Conservation (phyloP, 371 early-diverging fungal species). For the Phascolomyces articulosus region DNA sequence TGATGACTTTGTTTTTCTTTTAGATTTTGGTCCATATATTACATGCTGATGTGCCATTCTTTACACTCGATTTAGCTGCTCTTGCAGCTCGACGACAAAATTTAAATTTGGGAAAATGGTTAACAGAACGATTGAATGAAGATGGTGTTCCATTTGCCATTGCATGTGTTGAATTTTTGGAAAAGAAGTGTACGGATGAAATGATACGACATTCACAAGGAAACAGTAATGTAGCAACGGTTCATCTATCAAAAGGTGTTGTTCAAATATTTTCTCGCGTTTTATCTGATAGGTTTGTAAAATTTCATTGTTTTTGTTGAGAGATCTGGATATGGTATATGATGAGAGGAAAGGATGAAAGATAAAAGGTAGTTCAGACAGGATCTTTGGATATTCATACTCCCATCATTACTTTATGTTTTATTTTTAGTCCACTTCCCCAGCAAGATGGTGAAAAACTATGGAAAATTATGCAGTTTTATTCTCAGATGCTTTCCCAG, state of each 20-base stretch:
- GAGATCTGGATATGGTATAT: no score
- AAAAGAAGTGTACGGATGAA: constrained; percentile 67
- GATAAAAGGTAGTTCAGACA: no score
- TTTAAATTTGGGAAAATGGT: constrained; percentile 87
- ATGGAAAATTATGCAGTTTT: constrained; percentile 36
- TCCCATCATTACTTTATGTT: no score
- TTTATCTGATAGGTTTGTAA: constrained; percentile 54
- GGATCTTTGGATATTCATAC: neutral
- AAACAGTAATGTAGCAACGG: constrained; percentile 33
- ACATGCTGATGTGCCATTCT: constrained; percentile 67
- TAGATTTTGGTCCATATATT: constrained; percentile 76
- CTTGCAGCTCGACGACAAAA: constrained; percentile 82
- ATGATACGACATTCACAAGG: constrained; percentile 40
- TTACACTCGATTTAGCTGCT: constrained; percentile 83
- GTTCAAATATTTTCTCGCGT: constrained; percentile 71
- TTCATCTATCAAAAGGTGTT: constrained; percentile 71
- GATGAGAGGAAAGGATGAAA: no score
- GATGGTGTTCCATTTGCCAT: constrained; percentile 70
- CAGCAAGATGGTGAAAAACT: constrained; percentile 37
- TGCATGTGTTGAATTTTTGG: constrained; percentile 77
- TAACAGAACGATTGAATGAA: constrained; percentile 66
- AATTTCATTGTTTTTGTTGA: neutral
- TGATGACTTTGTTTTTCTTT: neutral
- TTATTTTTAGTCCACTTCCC: constrained; percentile 27
- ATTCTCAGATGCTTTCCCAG: constrained; percentile 24